These are phyloP conservation scores for Allium fistulosum DNA, from an alignment of 106 monocot genomes.

Conservation along the genomic window DNA sequence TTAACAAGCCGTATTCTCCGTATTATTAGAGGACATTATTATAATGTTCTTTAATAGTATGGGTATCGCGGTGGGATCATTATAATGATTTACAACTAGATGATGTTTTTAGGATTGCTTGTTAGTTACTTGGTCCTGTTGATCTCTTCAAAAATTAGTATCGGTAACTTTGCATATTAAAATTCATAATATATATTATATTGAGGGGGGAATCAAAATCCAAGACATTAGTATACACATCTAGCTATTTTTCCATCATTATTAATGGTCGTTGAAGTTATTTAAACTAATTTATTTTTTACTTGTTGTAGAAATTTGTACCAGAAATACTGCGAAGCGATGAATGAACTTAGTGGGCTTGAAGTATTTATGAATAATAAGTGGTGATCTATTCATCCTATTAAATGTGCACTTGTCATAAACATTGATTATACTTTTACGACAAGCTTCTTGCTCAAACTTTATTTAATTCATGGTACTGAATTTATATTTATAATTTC, in stretches of 20 bases:
- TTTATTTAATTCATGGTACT: not conserved
- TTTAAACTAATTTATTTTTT: not conserved
- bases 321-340: slow-evolving; percentile 60
- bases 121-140: not conserved
- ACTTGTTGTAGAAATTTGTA: slow-evolving; percentile 35
- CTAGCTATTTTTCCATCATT: not conserved
- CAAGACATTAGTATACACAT: not conserved
- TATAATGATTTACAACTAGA: not conserved
- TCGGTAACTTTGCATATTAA: no score
- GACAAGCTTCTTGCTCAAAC: slow-evolving; percentile 12
- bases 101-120: not conserved
- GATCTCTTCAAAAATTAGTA: no score
- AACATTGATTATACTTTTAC: slow-evolving; percentile 78
- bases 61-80: no score
- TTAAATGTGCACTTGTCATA: slow-evolving; percentile 41
- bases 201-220: not conserved
- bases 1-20: no score
- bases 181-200: no score
- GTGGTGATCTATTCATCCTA: slow-evolving; percentile 39
- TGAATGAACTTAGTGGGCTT: slow-evolving; percentile 46
- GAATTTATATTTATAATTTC: not conserved
- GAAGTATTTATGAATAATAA: slow-evolving; percentile 32
- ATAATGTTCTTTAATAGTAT: no score
- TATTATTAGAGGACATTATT: no score
- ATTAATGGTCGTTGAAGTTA: not conserved